Evolutionary conservation across 2,329 filamentous ascomycete species (phyloP).

Genomic region (Colletotrichum gigasporum): DNA sequence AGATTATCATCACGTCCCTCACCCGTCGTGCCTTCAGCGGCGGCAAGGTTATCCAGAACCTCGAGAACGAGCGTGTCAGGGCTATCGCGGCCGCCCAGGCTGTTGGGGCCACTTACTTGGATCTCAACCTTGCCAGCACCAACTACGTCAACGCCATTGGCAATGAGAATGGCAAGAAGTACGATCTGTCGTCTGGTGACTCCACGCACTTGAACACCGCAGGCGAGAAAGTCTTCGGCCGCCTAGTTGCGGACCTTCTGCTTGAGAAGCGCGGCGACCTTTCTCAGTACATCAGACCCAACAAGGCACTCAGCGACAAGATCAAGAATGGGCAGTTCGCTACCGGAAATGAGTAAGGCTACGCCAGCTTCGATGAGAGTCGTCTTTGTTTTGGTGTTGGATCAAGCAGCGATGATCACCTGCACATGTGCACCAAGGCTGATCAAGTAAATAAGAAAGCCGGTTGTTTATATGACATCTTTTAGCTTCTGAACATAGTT

Average conservation of each 20-base stretch:
- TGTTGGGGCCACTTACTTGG: constrained; percentile 50
- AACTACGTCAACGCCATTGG: constrained; percentile 64
- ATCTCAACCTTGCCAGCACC: constrained; percentile 61
- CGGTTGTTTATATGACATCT: too few relatives aligned
- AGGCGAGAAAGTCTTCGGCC: constrained; percentile 65
- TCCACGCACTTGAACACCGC: constrained; percentile 65
- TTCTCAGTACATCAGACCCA: constrained; percentile 37
- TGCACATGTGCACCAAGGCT: too few relatives aligned
- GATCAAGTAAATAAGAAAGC: too few relatives aligned
- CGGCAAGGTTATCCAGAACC: constrained; percentile 56
- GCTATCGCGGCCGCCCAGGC: constrained; percentile 58
- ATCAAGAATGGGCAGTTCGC: constrained; percentile 43
- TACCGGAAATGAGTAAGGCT: constrained; percentile 33
- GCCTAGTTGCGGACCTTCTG: constrained; percentile 64
- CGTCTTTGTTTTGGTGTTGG: too few relatives aligned
- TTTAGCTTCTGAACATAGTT: too few relatives aligned
- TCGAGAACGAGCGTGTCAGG: constrained; percentile 54
- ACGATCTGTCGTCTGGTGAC: constrained; percentile 57
- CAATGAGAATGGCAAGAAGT: constrained; percentile 51
- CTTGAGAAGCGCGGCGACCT: constrained; percentile 40
- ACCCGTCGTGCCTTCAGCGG: constrained; percentile 59
- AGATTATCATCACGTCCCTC: constrained; percentile 56
- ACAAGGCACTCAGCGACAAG: constrained; percentile 44
- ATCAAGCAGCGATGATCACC: too few relatives aligned
- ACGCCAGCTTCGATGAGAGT: too few relatives aligned